These are phyloP conservation scores for Rhizopus stolonifer DNA, from an alignment of 371 early-diverging fungal species.

Conservation along the genomic window DNA sequence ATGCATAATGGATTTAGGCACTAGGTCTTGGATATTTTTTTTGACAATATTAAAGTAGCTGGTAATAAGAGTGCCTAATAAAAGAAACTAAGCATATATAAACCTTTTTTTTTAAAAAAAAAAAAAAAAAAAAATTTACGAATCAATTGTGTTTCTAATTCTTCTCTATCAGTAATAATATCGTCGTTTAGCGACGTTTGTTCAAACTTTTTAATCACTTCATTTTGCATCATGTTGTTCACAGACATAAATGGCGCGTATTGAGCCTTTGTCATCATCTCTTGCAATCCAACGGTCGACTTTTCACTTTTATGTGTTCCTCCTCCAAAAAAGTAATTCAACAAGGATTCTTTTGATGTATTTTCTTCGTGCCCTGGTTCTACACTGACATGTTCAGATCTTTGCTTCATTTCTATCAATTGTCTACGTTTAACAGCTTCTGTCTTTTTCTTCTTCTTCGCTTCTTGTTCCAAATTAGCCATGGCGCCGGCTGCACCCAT, in stretches of 20 bases:
- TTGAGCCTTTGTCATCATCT: slow-evolving; percentile 32
- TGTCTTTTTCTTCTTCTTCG: slow-evolving; percentile 52
- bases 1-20: slow-evolving; percentile 93
- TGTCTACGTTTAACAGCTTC: slow-evolving; percentile 2
- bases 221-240: slow-evolving; percentile 46
- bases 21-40: slow-evolving; percentile 84
- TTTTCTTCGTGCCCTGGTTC: neutral
- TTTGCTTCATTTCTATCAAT: neutral
- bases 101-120: no score
- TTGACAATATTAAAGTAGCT: slow-evolving; percentile 86
- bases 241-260: slow-evolving; percentile 42
- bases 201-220: slow-evolving; percentile 43
- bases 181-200: slow-evolving; percentile 31
- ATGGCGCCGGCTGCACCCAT: slow-evolving; percentile 84
- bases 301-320: slow-evolving; percentile 45
- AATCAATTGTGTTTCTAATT: slow-evolving; percentile 83
- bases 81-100: neutral
- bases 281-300: slow-evolving; percentile 41
- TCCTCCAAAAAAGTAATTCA: slow-evolving; percentile 81
- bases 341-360: slow-evolving; percentile 57
- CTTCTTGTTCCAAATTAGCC: slow-evolving; percentile 54
- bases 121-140: slow-evolving; percentile 48
- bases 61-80: slow-evolving; percentile 62
- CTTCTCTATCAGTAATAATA: slow-evolving; percentile 71
- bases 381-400: neutral